phyloP scores from a whole-genome alignment of 345 rosid genomes.

The Salix purpurea region DNA sequence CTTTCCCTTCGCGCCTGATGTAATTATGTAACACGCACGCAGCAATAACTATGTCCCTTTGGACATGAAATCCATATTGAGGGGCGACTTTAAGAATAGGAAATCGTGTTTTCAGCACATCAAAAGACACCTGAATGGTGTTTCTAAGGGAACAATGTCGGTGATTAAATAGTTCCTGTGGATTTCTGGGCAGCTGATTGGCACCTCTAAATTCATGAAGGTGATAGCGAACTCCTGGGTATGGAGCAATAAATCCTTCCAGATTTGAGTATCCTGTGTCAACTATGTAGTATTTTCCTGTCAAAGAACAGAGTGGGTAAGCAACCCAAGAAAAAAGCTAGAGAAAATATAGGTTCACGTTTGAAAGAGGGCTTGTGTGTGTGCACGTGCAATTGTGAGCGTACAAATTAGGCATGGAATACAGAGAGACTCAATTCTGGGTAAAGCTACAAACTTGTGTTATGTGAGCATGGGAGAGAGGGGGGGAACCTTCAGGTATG shows the following conservation, averaged over 20 bases:
- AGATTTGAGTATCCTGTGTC: constrained; percentile 55
- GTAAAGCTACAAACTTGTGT: too few species aligned
- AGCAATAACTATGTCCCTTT: constrained; percentile 82
- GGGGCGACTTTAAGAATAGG: constrained; percentile 71
- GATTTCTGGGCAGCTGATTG: constrained; percentile 55
- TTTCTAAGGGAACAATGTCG: constrained; percentile 55
- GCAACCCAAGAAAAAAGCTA: background rate
- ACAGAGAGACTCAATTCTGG: too few species aligned
- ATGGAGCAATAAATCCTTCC: constrained; percentile 74
- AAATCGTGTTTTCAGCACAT: constrained; percentile 59
- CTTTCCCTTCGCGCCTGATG: constrained; percentile 53
- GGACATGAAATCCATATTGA: constrained; percentile 64
- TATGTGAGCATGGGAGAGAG: too few species aligned
- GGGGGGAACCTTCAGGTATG: constrained; percentile 53
- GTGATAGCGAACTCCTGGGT: constrained; percentile 50
- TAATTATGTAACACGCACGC: constrained; percentile 71
- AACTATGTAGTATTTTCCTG: constrained; percentile 76
- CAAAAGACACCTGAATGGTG: constrained; percentile 46
- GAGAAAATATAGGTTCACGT: background rate
- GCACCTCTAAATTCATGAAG: constrained; percentile 61
- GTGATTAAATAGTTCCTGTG: constrained; percentile 67
- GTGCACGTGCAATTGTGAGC: background rate
- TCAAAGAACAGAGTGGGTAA: background rate
- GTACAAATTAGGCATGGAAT: too few species aligned
- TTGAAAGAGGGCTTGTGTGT: background rate